phyloP scores from a whole-genome alignment of 1,139 yeast genomes.

The Pichiaceae sp. region DNA sequence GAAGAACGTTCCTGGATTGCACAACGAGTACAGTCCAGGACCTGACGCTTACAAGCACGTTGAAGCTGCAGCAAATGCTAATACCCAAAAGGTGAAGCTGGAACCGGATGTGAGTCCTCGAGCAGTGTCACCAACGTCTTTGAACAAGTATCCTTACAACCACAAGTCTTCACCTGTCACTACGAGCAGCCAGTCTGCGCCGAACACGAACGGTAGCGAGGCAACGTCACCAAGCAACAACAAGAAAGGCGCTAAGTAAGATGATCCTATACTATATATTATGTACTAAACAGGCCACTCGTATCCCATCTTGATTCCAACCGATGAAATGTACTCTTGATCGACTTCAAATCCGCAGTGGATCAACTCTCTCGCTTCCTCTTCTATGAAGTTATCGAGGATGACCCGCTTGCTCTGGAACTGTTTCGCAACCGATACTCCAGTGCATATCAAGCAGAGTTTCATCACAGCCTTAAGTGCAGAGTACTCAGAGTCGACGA shows the following conservation, averaged over 20 bases:
- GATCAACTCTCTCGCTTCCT: conserved; percentile 9
- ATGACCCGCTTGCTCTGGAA: conserved; percentile 12
- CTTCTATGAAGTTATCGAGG: conserved; percentile 8
- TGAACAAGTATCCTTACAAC: no score
- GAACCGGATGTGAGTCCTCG: no score
- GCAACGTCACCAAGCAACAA: no score
- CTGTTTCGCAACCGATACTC: conserved; percentile 42
- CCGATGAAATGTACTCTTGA: conserved; percentile 14
- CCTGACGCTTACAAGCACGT: background rate
- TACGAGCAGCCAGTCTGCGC: no score
- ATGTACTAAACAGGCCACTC: conserved; percentile 10
- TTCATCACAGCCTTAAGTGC: conserved; percentile 48
- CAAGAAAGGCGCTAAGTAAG: no score
- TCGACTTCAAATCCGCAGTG: conserved; percentile 18
- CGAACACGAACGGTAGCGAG: no score
- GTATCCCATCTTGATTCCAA: conserved; percentile 14
- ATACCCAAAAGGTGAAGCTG: no score
- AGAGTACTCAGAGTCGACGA: conserved; percentile 48
- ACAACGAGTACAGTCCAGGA: conserved; percentile 20
- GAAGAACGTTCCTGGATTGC: conserved; percentile 58
- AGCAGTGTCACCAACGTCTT: no score
- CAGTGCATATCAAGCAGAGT: conserved; percentile 52
- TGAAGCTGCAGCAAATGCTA: background rate
- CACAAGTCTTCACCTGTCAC: no score
- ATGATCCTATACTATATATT: no score